These are phyloP conservation scores for Dictyostelium purpureum DNA, from an alignment of 78 protist species.

Conservation along the genomic window DNA sequence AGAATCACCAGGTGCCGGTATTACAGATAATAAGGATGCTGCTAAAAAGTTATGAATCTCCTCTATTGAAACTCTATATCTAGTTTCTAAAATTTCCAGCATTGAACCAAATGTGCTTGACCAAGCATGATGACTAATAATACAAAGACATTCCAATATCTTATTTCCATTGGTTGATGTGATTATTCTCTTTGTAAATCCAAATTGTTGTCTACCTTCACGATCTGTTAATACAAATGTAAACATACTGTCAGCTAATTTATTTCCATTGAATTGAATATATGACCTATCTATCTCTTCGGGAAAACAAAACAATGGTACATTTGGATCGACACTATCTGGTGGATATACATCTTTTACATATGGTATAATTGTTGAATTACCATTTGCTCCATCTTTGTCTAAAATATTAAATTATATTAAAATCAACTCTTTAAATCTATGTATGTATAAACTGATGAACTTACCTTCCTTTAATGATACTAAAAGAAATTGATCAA, in stretches of 20 bases:
- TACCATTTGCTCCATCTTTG: conserved; percentile 65
- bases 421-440: neutral
- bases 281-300: conserved; percentile 65
- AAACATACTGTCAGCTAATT: conserved; percentile 7
- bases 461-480: conserved; percentile 64
- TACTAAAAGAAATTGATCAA: conserved; percentile 68
- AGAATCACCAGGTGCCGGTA: conserved; percentile 71
- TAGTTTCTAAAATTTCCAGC: conserved; percentile 30
- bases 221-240: conserved; percentile 67
- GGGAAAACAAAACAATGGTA: conserved; percentile 75
- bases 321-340: conserved; percentile 69
- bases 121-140: conserved; percentile 63
- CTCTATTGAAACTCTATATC: conserved; percentile 55
- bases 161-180: conserved; percentile 11
- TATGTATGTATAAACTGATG: neutral
- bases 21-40: conserved; percentile 54
- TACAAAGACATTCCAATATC: conserved; percentile 48
- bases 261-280: neutral
- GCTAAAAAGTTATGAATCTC: conserved; percentile 66
- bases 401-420: neutral
- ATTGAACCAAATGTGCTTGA: conserved; percentile 37
- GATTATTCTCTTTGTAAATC: conserved; percentile 54
- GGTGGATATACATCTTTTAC: conserved; percentile 81
- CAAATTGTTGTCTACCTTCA: conserved; percentile 75
- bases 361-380: conserved; percentile 51